Evolutionary conservation across 2,329 filamentous ascomycete genomes (phyloP).

Genomic region (Pseudocercospora musae): DNA sequence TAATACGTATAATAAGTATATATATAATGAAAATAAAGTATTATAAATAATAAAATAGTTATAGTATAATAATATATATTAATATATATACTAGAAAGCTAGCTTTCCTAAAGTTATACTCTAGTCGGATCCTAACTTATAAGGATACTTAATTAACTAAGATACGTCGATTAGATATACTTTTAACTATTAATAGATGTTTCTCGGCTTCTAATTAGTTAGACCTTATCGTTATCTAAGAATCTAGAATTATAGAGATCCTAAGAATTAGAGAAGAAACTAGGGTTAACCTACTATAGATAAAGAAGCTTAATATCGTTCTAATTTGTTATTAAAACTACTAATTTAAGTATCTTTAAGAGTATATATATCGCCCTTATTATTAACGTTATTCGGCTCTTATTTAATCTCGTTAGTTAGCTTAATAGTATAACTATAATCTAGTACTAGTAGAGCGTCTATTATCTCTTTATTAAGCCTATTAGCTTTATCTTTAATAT

Average conservation of each 20-base stretch:
- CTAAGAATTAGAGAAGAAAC: not conserved
- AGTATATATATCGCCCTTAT: not conserved
- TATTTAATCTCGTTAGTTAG: not conserved
- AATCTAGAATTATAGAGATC: not conserved
- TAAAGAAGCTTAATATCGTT: no score
- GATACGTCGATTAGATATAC: not conserved
- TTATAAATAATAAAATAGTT: no score
- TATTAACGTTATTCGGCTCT: not conserved
- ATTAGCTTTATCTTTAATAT: not conserved
- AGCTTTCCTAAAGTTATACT: no score
- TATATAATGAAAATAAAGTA: no score
- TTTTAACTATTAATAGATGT: no score
- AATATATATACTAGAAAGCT: no score
- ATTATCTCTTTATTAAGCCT: not conserved
- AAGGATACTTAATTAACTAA: not conserved
- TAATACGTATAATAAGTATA: no score
- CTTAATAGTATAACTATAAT: not conserved
- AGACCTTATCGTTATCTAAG: not conserved
- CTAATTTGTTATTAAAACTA: not conserved
- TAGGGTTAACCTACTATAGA: not conserved
- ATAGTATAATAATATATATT: no score
- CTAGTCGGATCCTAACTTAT: not conserved
- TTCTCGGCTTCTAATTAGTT: not conserved
- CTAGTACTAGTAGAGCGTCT: not conserved
- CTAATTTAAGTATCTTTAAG: not conserved